Evolutionary conservation across 257 asterid genomes (phyloP), one percentile per base, ranked within the genome.

Genomic region (Cinchona pubescens): DNA sequence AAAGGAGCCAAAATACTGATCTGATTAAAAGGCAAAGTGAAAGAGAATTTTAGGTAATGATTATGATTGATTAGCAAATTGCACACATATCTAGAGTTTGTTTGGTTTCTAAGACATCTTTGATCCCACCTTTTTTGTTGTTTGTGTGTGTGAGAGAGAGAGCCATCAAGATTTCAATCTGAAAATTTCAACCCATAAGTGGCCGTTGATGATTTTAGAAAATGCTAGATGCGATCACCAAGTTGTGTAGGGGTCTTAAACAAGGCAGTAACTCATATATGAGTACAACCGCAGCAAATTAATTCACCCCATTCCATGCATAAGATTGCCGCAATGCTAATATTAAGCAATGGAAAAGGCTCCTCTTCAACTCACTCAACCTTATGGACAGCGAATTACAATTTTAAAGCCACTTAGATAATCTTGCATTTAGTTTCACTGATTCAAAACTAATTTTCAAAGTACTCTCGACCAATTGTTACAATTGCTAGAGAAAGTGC

Each of bases 281-380:
- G 63, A 53, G 73, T 71, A 75, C 30, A 76, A 46, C 67, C 11
- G 21, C 18, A 79, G 79, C 56, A 77, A 67, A 67, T 18, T 8
- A 13, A 65, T 71, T 79, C 75, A 80, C 69, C 71, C 82, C 63
- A 14, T 71, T 65, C 60, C 42, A 51, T 63, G 74, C 75, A 74
- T 49, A 76, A 72, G 62, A 59, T 69, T 76, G 82, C 59, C 75
- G 59, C 83, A 74, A n/a, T 43, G 73, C 74, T 40, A 75, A 61
- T 42, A 40, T 12, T 32, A 59, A 81, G 81, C 77, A 73, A 79
- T 76, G 79, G 80, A 68, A 73, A 72, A 62, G 72, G 77, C 75
- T 75, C 75, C 83, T 64, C 82, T 74, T 79, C 73, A 60, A n/a
- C 56, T 67, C 34, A 53, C 48, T 71, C 29, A 58, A 38, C 30